A percentile compares a stretch with the other conserved stretches of the same genome.
These are phyloP conservation scores for Elsinoe fawcettii DNA, from an alignment of 2,329 filamentous ascomycete genomes.

Conservation along the genomic window DNA sequence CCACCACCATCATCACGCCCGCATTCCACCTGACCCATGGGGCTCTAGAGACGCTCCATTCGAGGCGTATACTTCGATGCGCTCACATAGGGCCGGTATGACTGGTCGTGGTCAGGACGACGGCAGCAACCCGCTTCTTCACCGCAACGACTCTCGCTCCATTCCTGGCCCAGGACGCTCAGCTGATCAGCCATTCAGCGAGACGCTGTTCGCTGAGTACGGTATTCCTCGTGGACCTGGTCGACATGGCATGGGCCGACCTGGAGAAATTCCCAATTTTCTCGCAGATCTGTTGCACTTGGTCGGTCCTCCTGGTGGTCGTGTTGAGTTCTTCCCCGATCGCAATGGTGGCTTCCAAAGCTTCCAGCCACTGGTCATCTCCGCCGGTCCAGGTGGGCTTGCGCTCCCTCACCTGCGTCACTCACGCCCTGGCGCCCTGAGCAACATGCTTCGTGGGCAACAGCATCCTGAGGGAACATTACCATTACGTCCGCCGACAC, in stretches of 20 bases:
- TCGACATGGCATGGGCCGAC: not conserved
- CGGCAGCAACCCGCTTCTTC: constrained; percentile 77
- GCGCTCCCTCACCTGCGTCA: not conserved
- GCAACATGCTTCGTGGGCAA: constrained; percentile 37
- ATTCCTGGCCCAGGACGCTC: constrained; percentile 13
- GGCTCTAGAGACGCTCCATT: constrained; percentile 1
- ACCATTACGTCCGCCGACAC: constrained; percentile 32
- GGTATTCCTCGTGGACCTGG: not conserved
- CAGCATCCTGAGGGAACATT: constrained; percentile 34
- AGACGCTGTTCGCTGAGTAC: constrained; percentile 9
- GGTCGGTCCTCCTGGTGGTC: constrained; percentile 16
- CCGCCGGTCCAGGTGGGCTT: constrained; percentile 10
- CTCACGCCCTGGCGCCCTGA: not conserved
- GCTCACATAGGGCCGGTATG: constrained; percentile 33
- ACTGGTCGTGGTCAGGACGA: constrained; percentile 57
- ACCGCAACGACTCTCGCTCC: constrained; percentile 30
- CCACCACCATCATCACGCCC: constrained; percentile 38
- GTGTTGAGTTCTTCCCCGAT: constrained; percentile 11
- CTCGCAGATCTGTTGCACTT: constrained; percentile 18
- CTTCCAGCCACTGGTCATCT: constrained; percentile 17
- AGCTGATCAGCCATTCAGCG: constrained; percentile 7
- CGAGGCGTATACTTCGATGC: constrained; percentile 34
- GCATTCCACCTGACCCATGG: constrained; percentile 13
- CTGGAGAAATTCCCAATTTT: constrained; percentile 11
- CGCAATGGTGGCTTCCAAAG: not conserved